Base-by-base conservation (phyloP, 2,329 filamentous ascomycete species). In the Curvularia sp. region DNA sequence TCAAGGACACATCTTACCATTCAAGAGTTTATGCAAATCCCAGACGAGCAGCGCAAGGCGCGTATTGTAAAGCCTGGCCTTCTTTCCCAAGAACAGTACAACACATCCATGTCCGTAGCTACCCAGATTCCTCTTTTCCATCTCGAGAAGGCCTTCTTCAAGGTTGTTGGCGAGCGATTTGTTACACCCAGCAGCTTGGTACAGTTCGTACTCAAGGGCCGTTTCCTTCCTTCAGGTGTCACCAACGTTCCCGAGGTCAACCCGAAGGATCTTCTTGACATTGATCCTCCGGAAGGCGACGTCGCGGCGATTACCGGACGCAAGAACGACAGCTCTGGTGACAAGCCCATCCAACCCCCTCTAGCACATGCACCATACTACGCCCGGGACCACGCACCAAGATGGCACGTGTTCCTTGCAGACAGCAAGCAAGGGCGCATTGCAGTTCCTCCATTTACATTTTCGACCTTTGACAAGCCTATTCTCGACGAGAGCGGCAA, bases 381-480 rank as follows among this genome's bases (percentile, higher is more conserved):
- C 69, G 87, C 93, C 28, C 90, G 92, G 60, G 92, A 97, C 70
- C 89, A 96, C 75, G 90, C 92, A 32, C 94, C 96, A 15, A 86
- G 89, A 71, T 99, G 94, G 94, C 89, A 97, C 72, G 87, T 97
- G 46, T 98, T 99, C 84, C 86, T 99, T 51, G 92, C 92, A 58
- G 95, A 99, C 77, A 90, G 88, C 69, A 96, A 96, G 80, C 91
- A 96, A 75, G 93, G 92, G 73, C 96, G 96, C 80, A 94, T 99
- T 79, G 93, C 94, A 18, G 95, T 99, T 2, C 94, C 94, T 2
- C 95, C 96, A 0, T 97, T 97, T 77, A 92, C 91, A n/a, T 98
- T 99, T 79, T 88, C 89, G 41, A 89, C 89, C 45, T 98, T 99
- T 75, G 93, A 97, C 78, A 90, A 93, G 81, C 91, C 92, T 28